Percentiles rank a stretch among this genome's conserved stretches.
Conservation (phyloP, 352 stramenopile genomes). For the Pythium graminicola region DNA sequence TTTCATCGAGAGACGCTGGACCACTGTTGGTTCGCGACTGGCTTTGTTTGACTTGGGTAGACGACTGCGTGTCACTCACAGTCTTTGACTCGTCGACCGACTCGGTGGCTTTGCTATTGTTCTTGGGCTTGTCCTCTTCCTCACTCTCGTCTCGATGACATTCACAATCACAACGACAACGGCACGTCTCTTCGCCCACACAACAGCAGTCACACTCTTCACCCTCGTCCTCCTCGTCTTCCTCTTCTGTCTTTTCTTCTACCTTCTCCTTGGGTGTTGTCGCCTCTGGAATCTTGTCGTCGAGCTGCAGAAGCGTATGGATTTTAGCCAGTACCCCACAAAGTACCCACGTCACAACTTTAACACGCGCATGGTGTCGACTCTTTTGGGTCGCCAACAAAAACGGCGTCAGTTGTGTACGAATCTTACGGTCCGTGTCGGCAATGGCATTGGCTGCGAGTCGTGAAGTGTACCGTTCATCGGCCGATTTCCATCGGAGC, state of each 20-base stretch:
- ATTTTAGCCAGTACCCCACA: slow-evolving; percentile 84
- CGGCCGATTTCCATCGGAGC: slow-evolving; percentile 48
- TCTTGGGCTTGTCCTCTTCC: slow-evolving; percentile 9
- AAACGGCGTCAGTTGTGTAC: slow-evolving; percentile 74
- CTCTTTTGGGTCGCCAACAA: slow-evolving; percentile 64
- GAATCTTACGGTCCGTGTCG: slow-evolving; percentile 67
- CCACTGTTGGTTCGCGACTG: slow-evolving; percentile 17
- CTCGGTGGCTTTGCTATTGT: slow-evolving; percentile 5
- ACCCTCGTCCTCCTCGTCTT: slow-evolving; percentile 25
- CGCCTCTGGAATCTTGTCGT: slow-evolving; percentile 57
- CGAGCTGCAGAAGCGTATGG: slow-evolving; percentile 57
- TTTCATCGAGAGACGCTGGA: background rate
- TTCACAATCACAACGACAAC: slow-evolving; percentile 56
- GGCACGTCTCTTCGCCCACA: slow-evolving; percentile 30
- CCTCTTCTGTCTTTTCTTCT: slow-evolving; percentile 9
- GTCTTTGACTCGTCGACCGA: background rate
- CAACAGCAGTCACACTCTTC: slow-evolving; percentile 47
- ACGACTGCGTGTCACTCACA: background rate
- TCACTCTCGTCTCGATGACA: slow-evolving; percentile 60
- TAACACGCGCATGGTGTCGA: slow-evolving; percentile 72
- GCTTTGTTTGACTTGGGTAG: slow-evolving; percentile 13
- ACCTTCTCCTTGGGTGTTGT: slow-evolving; percentile 5
- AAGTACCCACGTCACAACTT: slow-evolving; percentile 82
- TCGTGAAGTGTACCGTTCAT: slow-evolving; percentile 25
- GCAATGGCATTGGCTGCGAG: slow-evolving; percentile 72